phyloP scores from a whole-genome alignment of 2,329 filamentous ascomycete species.

The Botrytis fabae region DNA sequence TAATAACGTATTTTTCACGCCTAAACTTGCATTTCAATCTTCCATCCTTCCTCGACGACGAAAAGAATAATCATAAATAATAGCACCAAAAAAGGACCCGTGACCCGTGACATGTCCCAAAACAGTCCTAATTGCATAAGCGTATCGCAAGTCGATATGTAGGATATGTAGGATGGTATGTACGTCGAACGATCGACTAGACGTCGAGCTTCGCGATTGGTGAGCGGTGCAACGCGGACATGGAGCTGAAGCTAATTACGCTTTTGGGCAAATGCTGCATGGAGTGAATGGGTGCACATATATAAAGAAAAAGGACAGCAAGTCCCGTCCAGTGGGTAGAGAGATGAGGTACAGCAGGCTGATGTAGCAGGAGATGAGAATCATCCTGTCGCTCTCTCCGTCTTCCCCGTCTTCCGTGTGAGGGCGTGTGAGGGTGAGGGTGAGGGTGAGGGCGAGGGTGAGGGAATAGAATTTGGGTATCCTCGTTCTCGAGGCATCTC shows the following conservation, averaged over 20 bases:
- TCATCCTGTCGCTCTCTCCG: conserved; percentile 14
- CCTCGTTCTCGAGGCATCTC: background rate
- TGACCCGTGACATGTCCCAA: conserved; percentile 13
- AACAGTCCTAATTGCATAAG: conserved; percentile 16
- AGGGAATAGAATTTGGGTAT: background rate
- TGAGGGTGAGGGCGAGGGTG: background rate
- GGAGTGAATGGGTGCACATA: conserved; percentile 18
- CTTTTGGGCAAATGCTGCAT: conserved; percentile 15
- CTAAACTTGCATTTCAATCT: background rate
- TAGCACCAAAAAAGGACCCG: conserved; percentile 3
- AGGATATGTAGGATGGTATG: background rate
- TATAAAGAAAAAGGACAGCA: conserved; percentile 19
- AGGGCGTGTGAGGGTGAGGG: background rate
- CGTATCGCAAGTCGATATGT: conserved; percentile 11
- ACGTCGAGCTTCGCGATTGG: conserved; percentile 2
- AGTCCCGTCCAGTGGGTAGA: conserved; percentile 23
- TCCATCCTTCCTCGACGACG: too few relatives aligned
- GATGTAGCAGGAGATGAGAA: conserved; percentile 13
- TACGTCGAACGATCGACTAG: conserved; percentile 4
- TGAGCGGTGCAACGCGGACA: background rate
- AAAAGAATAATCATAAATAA: background rate
- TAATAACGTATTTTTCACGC: conserved; percentile 7
- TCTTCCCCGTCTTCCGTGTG: background rate
- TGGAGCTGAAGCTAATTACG: conserved; percentile 21
- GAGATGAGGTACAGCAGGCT: conserved; percentile 11